Percentiles rank a stretch among this genome's conserved stretches.
phyloP scores from a whole-genome alignment of 192 early-diverging fungal species.

The Physocladia obscura region DNA sequence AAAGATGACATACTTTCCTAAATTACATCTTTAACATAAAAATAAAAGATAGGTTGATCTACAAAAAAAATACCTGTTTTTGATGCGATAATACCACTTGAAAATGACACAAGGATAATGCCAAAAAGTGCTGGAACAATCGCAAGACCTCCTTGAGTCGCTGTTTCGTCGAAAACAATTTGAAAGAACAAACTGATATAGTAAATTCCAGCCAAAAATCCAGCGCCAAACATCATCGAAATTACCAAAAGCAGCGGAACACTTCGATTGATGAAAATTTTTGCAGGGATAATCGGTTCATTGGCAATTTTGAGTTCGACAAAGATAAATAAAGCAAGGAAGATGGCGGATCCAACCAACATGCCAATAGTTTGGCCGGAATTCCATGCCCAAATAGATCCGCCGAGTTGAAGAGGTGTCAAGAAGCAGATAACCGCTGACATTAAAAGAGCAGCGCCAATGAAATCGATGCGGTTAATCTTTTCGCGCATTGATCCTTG shows the following conservation, averaged over 20 bases:
- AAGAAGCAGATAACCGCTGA: conserved; percentile 54
- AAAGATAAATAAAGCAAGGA: conserved; percentile 8
- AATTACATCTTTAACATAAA: conserved; percentile 29
- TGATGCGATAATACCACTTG: conserved; percentile 58
- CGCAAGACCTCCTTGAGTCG: conserved; percentile 23
- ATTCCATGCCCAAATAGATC: conserved; percentile 57
- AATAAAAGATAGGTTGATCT: conserved; percentile 15
- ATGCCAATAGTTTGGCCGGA: conserved; percentile 55
- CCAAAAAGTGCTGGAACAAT: conserved; percentile 33
- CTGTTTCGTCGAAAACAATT: conserved; percentile 28
- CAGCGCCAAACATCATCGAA: conserved; percentile 21
- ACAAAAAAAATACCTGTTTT: conserved; percentile 59
- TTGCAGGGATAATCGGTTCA: conserved; percentile 33
- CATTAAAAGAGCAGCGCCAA: conserved; percentile 49
- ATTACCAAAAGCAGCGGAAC: conserved; percentile 20
- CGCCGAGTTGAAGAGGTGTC: conserved; percentile 68
- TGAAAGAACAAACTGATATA: too few relatives aligned
- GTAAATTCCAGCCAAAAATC: conserved; percentile 10
- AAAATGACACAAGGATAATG: conserved; percentile 58
- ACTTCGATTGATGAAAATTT: conserved; percentile 23
- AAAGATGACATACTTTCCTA: conserved; percentile 55
- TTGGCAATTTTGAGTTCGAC: too few relatives aligned
- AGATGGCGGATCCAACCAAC: conserved; percentile 48
- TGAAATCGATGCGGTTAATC: conserved; percentile 59
- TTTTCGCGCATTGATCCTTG: conserved; percentile 49